Evolutionary conservation across 108 stramenopile species (phyloP).

Genomic region (Cyclostephanos invisitatus): DNA sequence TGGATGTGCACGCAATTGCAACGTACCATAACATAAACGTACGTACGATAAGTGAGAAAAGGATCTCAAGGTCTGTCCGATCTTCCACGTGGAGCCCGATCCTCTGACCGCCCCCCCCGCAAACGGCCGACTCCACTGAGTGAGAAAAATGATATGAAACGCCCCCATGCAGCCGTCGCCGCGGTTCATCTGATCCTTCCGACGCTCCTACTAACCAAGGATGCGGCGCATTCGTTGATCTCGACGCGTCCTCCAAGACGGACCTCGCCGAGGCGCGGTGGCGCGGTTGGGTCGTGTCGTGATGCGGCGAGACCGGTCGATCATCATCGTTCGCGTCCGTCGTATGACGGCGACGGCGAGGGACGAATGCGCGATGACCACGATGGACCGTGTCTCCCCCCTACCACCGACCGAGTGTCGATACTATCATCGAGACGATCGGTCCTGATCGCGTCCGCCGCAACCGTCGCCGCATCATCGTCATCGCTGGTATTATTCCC

Average conservation of each 20-base stretch:
- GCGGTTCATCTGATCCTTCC: constrained; percentile 1
- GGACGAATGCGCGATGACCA: background rate
- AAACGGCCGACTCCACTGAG: no score
- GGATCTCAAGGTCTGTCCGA: no score
- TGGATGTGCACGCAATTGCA: no score
- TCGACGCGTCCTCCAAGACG: background rate
- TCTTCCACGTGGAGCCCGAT: no score
- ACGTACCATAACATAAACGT: no score
- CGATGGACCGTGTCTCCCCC: no score
- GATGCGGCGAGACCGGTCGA: background rate
- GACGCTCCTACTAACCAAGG: background rate
- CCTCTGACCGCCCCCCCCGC: no score
- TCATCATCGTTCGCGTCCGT: background rate
- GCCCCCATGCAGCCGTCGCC: background rate
- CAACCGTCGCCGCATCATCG: constrained; percentile 1
- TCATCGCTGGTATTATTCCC: constrained; percentile 19
- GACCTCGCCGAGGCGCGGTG: background rate
- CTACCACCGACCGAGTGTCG: background rate
- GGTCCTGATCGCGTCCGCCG: background rate
- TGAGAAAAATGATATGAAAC: constrained; percentile 6
- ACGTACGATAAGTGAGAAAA: no score
- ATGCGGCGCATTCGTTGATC: constrained; percentile 1
- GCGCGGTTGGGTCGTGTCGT: background rate
- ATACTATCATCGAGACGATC: constrained; percentile 6
- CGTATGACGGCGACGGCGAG: background rate